These are phyloP conservation scores for Fusarium sp. DNA, from an alignment of 2,329 filamentous ascomycete genomes.

Conservation along the genomic window DNA sequence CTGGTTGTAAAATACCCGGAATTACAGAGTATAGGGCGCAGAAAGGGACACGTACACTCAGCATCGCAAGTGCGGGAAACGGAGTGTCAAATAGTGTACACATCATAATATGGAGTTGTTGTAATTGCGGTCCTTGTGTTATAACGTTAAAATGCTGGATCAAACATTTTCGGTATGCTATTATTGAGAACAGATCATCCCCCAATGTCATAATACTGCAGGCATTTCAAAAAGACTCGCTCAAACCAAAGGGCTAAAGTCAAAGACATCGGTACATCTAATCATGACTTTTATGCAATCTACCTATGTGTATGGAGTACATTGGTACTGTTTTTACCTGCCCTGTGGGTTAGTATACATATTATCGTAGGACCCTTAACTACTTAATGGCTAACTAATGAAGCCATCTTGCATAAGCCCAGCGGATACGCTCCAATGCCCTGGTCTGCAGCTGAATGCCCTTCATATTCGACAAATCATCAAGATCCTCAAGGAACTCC, in stretches of 20 bases:
- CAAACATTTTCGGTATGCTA: background rate
- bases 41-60: background rate
- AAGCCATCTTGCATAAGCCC: conserved; percentile 86
- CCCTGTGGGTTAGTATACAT: conserved; percentile 33
- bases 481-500: conserved; percentile 90
- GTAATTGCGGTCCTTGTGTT: background rate
- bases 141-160: background rate
- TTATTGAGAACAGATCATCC: background rate
- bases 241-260: background rate
- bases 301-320: conserved; percentile 27
- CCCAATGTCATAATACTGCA: background rate
- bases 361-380: conserved; percentile 1
- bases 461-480: conserved; percentile 85
- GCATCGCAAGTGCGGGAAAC: background rate
- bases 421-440: conserved; percentile 85
- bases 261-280: conserved; percentile 12
- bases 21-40: background rate
- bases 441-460: conserved; percentile 82
- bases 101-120: background rate
- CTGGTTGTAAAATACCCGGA: conserved; percentile 8
- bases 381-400: conserved; percentile 40
- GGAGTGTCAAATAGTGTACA: background rate
- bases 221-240: background rate
- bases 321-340: conserved; percentile 21
- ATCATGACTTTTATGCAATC: conserved; percentile 33